A percentile compares a stretch with the other conserved stretches of the same genome.
Conservation (phyloP, 176 grass and related monocot species). For the Aegilops tauschii region DNA sequence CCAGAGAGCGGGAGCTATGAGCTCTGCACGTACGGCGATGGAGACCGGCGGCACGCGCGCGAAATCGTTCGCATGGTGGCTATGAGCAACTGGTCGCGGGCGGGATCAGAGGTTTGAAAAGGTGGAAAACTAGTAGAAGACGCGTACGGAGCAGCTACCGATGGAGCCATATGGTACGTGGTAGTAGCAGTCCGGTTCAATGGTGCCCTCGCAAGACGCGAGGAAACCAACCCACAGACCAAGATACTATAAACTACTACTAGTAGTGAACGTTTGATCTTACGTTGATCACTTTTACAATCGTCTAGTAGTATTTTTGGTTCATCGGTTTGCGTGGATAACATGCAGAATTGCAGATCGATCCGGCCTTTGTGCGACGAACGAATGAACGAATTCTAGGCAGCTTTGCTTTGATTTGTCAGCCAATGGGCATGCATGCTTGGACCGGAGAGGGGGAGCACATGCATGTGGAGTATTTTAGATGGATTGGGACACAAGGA, state of each 20-base stretch:
- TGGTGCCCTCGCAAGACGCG: not conserved
- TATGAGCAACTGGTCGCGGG: not conserved
- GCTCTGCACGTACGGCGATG: not conserved
- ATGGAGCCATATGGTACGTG: not conserved
- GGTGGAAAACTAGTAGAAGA: not conserved
- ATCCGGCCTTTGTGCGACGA: not conserved
- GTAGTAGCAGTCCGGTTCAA: not conserved
- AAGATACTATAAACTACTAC: not conserved
- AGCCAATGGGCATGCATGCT: not conserved
- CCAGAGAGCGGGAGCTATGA: not conserved
- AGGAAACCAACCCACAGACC: not conserved
- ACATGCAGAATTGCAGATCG: not conserved
- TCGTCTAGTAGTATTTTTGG: not conserved
- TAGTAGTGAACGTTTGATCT: too few relatives aligned
- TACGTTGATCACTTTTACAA: not conserved
- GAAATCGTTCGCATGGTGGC: not conserved
- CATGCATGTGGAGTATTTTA: not conserved
- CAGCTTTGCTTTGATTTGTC: conserved; percentile 1
- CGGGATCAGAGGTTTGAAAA: not conserved
- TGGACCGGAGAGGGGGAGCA: not conserved
- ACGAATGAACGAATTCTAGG: not conserved
- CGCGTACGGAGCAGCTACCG: not conserved
- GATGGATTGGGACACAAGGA: not conserved
- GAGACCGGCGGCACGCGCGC: not conserved
- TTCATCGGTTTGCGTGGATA: not conserved